These are phyloP conservation scores for Yamadazyma philogaea DNA, from an alignment of 805 yeast genomes.

Conservation along the genomic window DNA sequence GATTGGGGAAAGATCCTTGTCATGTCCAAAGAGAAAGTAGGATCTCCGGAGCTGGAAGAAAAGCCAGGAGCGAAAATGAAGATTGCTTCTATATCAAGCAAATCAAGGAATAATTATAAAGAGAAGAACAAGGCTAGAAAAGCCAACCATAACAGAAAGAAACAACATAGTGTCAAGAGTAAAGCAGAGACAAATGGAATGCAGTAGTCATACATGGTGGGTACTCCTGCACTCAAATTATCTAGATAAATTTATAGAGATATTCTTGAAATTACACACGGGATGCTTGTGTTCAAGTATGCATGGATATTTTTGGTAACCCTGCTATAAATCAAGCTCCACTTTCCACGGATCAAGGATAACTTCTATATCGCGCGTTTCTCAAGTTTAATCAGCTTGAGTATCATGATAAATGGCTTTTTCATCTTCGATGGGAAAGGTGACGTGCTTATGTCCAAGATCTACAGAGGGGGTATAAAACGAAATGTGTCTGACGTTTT, in stretches of 20 bases:
- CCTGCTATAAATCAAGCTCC: no score
- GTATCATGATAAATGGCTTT: conserved; percentile 74
- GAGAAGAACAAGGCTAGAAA: conserved; percentile 53
- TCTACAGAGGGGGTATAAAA: conserved; percentile 72
- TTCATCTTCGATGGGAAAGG: conserved; percentile 77
- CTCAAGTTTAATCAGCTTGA: not conserved
- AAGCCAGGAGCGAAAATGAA: not conserved
- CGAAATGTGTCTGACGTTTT: conserved; percentile 82
- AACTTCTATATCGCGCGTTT: not conserved
- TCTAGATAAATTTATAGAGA: no score
- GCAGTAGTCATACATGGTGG: not conserved
- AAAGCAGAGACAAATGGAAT: conserved; percentile 4
- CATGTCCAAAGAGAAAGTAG: conserved; percentile 1
- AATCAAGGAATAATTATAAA: conserved; percentile 31
- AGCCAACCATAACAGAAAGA: conserved; percentile 66
- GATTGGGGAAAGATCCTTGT: conserved; percentile 56
- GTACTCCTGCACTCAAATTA: no score
- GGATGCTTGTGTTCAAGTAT: no score
- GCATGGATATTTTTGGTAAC: no score
- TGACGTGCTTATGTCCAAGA: conserved; percentile 73
- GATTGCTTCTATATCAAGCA: not conserved
- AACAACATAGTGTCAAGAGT: conserved; percentile 52
- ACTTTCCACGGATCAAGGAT: no score
- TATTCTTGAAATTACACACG: no score
- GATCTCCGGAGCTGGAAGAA: not conserved